Base-by-base conservation (phyloP, 177 flowering plant genomes). In the Vitis hybrid region DNA sequence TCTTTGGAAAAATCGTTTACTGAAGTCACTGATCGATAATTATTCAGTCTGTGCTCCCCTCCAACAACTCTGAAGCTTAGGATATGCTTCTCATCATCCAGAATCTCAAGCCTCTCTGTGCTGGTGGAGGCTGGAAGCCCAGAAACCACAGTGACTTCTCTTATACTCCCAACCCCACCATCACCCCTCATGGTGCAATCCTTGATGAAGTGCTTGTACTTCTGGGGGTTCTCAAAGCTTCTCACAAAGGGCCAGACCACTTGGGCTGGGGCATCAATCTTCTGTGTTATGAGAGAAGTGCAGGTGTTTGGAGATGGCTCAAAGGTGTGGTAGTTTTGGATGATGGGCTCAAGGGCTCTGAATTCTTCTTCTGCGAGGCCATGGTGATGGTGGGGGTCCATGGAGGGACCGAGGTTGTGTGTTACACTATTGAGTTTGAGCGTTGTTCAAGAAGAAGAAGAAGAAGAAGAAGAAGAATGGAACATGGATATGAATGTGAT, bases 121-220 rank as follows among this genome's bases (percentile, higher is more conserved):
- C 97, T 92, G 2, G 93, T 87, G 7, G 93, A 80, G 0, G 98
- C 98, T 10, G 97, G 97, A 2, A 94, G 82, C 1, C 98, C 98
- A 3, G 97, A 92, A 1, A 92, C 85, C 0, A 94, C 94, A 0
- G 88, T 87, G 12, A 94, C 94, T 18, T 94, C 94, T 9, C 98
- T 71, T 11, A 94, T 78, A 75, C 91, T 87, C 12, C 97, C 97
- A 2, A 90, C 89, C 4, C 86, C 82, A 9, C 88, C 91, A 56
- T 88, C 91, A 1, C 92, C 96, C 4, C 54, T 70, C 85, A 87
- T 82, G 27, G 63, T 77, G 76, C 98, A 92, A 66, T 91, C 84
- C 75, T 88, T 92, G 82, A 92, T 84, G 88, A 94, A 94, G 81
- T 92, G 93, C 81, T 94, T 94, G 87, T 94, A 93, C 51, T 64